Evolutionary conservation across 2,329 filamentous ascomycete species (phyloP).

Genomic region (Fusarium lateritium): DNA sequence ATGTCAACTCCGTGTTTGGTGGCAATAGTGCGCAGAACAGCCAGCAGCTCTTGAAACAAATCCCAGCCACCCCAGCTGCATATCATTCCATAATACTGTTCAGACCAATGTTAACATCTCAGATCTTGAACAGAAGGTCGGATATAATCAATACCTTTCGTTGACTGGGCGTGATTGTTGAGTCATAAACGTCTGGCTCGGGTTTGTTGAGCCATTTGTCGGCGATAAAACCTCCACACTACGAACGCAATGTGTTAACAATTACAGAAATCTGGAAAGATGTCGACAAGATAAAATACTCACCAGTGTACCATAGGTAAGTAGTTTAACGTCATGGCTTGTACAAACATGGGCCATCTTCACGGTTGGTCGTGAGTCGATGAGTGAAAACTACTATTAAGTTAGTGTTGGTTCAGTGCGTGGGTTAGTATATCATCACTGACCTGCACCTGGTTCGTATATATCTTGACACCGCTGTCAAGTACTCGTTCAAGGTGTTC

Average conservation of each 20-base stretch:
- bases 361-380: neutral
- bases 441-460: conserved; percentile 3
- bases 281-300: accelerated
- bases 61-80: conserved; percentile 2
- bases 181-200: neutral
- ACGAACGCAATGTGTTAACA: accelerated
- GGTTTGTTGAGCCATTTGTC: neutral
- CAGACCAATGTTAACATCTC: neutral
- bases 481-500: neutral
- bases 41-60: neutral
- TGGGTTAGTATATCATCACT: accelerated
- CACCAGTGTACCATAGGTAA: conserved; percentile 1
- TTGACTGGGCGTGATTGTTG: conserved; percentile 1
- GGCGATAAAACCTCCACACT: conserved; percentile 6
- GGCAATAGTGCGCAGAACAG: neutral
- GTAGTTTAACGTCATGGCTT: neutral
- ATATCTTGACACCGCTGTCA: neutral
- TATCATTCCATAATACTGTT: conserved; percentile 9
- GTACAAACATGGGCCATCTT: neutral
- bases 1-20: neutral
- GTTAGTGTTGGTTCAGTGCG: accelerated
- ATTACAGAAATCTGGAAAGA: neutral
- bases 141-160: neutral
- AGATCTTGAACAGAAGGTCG: too few species aligned
- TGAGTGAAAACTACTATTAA: neutral